phyloP scores from a whole-genome alignment of 1,284 basidiomycete genomes.

The Kwoniella shivajii region DNA sequence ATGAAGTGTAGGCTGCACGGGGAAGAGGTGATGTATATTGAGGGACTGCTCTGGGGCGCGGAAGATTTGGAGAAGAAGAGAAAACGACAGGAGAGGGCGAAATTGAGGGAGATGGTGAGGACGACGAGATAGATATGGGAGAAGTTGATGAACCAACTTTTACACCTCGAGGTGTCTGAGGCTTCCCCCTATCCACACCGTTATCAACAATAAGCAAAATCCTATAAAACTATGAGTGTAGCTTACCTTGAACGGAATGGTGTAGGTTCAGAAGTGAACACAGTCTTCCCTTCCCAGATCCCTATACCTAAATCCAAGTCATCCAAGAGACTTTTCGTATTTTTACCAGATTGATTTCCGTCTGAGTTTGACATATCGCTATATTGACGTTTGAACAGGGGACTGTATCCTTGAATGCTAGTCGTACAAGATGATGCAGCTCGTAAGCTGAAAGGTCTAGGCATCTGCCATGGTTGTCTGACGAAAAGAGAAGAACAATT shows the following conservation, averaged over 20 bases:
- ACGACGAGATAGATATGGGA: constrained; percentile 27
- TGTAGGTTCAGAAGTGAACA: constrained; percentile 7
- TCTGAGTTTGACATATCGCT: neutral
- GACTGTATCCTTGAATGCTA: neutral
- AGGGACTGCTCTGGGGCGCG: constrained; percentile 24
- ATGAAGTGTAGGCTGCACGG: neutral
- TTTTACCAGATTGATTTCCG: neutral
- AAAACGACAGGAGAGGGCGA: too few relatives aligned
- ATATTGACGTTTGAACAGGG: neutral
- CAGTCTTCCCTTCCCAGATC: constrained; percentile 12
- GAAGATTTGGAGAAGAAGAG: neutral
- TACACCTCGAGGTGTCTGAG: neutral
- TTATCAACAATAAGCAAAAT: too few relatives aligned
- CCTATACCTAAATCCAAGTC: constrained; percentile 5
- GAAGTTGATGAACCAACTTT: constrained; percentile 19
- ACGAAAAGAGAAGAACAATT: neutral
- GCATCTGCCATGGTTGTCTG: neutral
- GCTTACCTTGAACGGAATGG: neutral
- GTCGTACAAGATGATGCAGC: neutral
- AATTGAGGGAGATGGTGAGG: constrained; percentile 16
- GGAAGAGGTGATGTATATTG: neutral
- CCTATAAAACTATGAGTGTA: neutral
- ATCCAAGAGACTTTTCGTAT: neutral
- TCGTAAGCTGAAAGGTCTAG: neutral
- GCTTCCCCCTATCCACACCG: too few relatives aligned